These are phyloP conservation scores for Leccinum obscurum DNA, from an alignment of 768 basidiomycete genomes.

Conservation along the genomic window DNA sequence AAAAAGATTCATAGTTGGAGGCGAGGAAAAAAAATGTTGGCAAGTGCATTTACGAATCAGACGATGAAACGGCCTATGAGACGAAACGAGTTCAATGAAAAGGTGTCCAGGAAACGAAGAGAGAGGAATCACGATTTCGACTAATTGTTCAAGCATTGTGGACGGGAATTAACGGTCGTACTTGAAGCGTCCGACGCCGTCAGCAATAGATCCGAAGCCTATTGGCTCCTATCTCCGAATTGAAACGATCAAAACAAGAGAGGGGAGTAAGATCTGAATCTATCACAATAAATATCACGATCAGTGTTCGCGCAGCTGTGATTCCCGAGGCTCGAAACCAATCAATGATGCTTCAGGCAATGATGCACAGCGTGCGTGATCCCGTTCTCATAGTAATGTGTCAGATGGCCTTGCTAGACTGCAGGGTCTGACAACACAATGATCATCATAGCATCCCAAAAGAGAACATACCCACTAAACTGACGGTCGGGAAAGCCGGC, in stretches of 20 bases:
- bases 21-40: background rate
- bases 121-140: background rate
- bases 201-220: background rate
- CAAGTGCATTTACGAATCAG: background rate
- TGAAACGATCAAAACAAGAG: too few species aligned
- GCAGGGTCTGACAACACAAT: background rate
- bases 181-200: background rate
- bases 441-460: background rate
- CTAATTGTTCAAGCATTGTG: background rate
- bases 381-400: too few species aligned
- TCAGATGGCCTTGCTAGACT: too few species aligned
- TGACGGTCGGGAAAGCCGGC: background rate
- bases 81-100: constrained; percentile 1
- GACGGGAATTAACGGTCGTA: background rate
- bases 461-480: too few species aligned
- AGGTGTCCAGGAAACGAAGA: background rate
- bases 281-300: too few species aligned
- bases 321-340: too few species aligned
- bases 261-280: too few species aligned
- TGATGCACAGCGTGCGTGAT: too few species aligned
- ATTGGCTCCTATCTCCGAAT: background rate
- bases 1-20: background rate
- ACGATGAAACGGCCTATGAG: background rate
- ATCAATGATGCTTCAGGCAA: too few species aligned
- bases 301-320: too few species aligned